Evolutionary conservation across 306 rosid genomes (phyloP).

Genomic region (Trifolium repens): DNA sequence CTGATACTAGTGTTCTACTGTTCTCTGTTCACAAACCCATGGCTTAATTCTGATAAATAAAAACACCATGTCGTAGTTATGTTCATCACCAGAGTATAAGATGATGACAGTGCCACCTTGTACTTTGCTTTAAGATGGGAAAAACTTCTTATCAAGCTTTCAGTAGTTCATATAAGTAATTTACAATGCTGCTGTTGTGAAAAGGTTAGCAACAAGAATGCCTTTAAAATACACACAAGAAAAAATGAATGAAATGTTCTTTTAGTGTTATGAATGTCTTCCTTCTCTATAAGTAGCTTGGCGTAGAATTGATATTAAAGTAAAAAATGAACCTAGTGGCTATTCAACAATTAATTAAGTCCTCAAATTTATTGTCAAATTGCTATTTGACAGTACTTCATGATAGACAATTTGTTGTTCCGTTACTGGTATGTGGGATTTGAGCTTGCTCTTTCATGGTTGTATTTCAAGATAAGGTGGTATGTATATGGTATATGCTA

Average conservation of each 20-base stretch:
- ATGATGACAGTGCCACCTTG: neutral
- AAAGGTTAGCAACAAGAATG: conserved; percentile 19
- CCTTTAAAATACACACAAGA: conserved; percentile 1
- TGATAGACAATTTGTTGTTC: conserved; percentile 21
- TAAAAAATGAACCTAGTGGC: conserved; percentile 2
- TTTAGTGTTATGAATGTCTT: neutral
- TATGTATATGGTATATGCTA: neutral
- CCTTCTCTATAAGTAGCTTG: conserved; percentile 30
- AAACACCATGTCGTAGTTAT: neutral
- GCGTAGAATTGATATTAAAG: conserved; percentile 20
- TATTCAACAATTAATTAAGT: conserved; percentile 14
- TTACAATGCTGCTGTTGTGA: neutral
- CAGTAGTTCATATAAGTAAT: neutral
- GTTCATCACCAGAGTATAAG: neutral
- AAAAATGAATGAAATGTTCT: conserved; percentile 9
- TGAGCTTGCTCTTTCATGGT: conserved; percentile 27
- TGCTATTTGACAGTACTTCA: neutral
- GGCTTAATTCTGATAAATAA: neutral
- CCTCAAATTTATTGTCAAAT: conserved; percentile 3
- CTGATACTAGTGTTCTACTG: conserved; percentile 25
- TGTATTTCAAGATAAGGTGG: conserved; percentile 18
- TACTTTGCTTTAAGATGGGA: conserved; percentile 1
- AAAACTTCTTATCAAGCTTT: neutral
- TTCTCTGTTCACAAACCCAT: conserved; percentile 29
- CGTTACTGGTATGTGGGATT: neutral